Evolutionary conservation across 495 filamentous ascomycete species (phyloP).

Genomic region (Annulohypoxylon moriforme): DNA sequence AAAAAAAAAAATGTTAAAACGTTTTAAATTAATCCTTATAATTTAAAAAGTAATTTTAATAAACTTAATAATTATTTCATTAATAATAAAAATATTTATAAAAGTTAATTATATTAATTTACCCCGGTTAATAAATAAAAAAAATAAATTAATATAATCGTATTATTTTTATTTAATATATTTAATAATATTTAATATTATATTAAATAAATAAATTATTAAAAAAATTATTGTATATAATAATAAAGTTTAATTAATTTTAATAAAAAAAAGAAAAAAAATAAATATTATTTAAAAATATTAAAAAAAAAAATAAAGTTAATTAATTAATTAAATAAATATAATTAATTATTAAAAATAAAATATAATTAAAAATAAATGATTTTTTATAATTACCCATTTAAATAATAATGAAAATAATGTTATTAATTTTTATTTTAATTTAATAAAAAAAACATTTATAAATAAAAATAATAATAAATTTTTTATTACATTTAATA

Average conservation of each 20-base stretch:
- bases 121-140: neutral
- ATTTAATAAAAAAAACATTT: too few species aligned
- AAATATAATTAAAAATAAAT: neutral
- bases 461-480: too few species aligned
- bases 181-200: neutral
- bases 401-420: neutral
- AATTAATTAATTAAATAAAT: neutral
- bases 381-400: neutral
- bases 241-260: neutral
- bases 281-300: too few species aligned
- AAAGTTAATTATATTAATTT: neutral
- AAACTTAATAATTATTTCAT: neutral
- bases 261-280: too few species aligned
- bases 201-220: neutral
- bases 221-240: neutral
- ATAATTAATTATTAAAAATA: neutral
- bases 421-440: neutral
- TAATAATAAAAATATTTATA: neutral
- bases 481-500: too few species aligned
- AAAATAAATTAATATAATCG: neutral
- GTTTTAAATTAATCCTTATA: neutral
- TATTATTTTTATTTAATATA: neutral
- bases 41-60: neutral
- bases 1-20: neutral
- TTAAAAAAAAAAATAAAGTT: neutral